Percentiles rank a stretch among this genome's conserved stretches.
Evolutionary conservation across 1,284 basidiomycete genomes (phyloP).

Genomic region (Cutaneotrichosporon dermatis): DNA sequence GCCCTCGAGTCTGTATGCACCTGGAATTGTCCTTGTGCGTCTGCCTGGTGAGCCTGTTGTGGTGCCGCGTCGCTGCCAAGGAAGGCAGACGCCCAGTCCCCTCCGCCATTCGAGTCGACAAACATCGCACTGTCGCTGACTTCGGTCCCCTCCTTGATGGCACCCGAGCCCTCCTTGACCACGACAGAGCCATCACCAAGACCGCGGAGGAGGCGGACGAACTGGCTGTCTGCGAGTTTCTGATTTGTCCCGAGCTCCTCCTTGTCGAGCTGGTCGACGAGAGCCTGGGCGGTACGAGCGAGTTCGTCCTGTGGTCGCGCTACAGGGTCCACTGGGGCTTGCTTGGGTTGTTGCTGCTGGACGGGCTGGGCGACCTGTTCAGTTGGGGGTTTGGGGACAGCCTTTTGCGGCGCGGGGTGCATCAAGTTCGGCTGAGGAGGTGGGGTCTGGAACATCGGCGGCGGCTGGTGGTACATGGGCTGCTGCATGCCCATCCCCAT

Average conservation of each 20-base stretch:
- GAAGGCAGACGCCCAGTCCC: constrained; percentile 18
- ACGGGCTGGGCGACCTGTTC: background rate
- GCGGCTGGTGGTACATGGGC: constrained; percentile 13
- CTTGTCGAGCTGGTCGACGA: constrained; percentile 62
- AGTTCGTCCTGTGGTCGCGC: constrained; percentile 57
- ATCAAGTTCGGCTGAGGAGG: constrained; percentile 3
- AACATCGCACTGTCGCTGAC: constrained; percentile 45
- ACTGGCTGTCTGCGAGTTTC: constrained; percentile 84
- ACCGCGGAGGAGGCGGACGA: constrained; percentile 80
- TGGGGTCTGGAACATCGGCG: constrained; percentile 9
- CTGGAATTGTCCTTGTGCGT: constrained; percentile 25
- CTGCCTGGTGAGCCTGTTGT: constrained; percentile 13
- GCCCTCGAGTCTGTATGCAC: background rate
- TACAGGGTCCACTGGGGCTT: background rate
- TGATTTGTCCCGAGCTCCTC: constrained; percentile 55
- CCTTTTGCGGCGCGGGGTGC: constrained; percentile 5
- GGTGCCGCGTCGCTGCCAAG: background rate
- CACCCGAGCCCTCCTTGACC: constrained; percentile 57
- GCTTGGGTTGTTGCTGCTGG: constrained; percentile 2
- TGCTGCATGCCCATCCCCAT: constrained; percentile 3
- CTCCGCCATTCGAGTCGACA: constrained; percentile 33
- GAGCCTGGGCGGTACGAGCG: constrained; percentile 65
- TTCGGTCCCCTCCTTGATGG: constrained; percentile 25
- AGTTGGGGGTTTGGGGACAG: constrained; percentile 5
- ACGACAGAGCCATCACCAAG: constrained; percentile 77